A percentile compares a stretch with the other conserved stretches of the same genome.
These are phyloP conservation scores for Wallacemonas sp. DNA, from an alignment of 208 protist genomes.

Conservation along the genomic window DNA sequence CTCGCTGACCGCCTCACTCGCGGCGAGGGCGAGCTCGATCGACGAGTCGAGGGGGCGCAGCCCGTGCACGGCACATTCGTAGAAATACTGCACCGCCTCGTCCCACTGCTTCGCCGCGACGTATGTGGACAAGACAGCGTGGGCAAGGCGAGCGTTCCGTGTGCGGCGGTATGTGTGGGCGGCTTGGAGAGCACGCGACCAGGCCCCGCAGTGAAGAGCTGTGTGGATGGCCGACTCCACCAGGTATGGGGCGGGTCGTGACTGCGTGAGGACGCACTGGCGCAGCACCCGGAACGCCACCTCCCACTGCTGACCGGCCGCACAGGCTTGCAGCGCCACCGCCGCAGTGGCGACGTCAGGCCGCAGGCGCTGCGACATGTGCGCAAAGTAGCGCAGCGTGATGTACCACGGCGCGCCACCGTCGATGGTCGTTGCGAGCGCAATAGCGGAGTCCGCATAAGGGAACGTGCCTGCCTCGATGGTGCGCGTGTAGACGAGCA, in stretches of 20 bases:
- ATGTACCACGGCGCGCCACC: conserved; percentile 57
- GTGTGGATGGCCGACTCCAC: conserved; percentile 46
- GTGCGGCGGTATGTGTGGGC: conserved; percentile 49
- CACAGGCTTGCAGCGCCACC: conserved; percentile 64
- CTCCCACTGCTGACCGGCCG: conserved; percentile 53
- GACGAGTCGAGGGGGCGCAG: conserved; percentile 55
- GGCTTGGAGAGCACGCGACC: conserved; percentile 45
- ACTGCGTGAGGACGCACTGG: conserved; percentile 57
- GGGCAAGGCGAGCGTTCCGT: conserved; percentile 42
- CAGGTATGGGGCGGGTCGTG: conserved; percentile 35
- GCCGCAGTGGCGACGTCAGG: conserved; percentile 46
- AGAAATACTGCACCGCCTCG: conserved; percentile 75
- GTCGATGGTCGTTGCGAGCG: conserved; percentile 20
- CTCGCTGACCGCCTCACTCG: conserved; percentile 53
- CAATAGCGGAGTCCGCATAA: conserved; percentile 31
- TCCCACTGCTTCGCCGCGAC: conserved; percentile 46
- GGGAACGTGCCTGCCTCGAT: conserved; percentile 46
- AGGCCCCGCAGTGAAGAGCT: conserved; percentile 45
- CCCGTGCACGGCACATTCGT: conserved; percentile 54
- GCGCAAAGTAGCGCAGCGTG: conserved; percentile 56
- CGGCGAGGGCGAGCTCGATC: conserved; percentile 59
- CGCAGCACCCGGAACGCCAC: conserved; percentile 61
- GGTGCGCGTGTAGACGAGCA: conserved; percentile 45
- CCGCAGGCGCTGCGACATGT: conserved; percentile 47
- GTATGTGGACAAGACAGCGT: conserved; percentile 57